Evolutionary conservation across 495 filamentous ascomycete genomes (phyloP), one percentile per base, ranked within the genome.

Genomic region (Astrothelium subdiscretum): DNA sequence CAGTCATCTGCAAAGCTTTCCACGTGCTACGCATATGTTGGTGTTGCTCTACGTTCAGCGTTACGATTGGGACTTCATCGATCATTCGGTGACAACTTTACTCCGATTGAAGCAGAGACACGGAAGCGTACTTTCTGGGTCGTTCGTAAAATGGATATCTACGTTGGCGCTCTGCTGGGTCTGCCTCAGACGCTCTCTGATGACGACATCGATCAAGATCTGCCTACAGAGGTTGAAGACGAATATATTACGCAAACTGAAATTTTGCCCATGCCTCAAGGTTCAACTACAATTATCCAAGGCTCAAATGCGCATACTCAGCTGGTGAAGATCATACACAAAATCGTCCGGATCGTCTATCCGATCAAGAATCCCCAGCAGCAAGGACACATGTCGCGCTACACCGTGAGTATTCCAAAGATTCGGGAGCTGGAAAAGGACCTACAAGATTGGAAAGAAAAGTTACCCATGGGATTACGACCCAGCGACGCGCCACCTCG

Each of bases 1-100:
- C 92, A 97, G 63, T 89, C 87, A 0, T 91, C 94, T 18, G 89
- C 91, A 6, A 91, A 94, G 68, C 77, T 97, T 59, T 92, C 89
- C 67, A 94, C 88, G 24, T 97, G 92, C 72, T 97, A 96, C 72
- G 88, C 91, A 0, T 95, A 94, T 73, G 81, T 97, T 58, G 92
- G 91, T 24, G 90, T 97, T 63, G 92, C 90, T 15, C 78, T 96
- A 27, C 85, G 91, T 42, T 92, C 91, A 8, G 85, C 91, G 20
- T 72, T 96, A 8, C 85, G 91, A 13, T 85, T 97, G 78, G 92
- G 92, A 13, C 78, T 97, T 18, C 92, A 97, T 72, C 89, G 92
- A 43, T 83, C 87, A 32, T 79, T 95, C 5, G 79, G 83, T 32
- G 78, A 83, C 32, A 85, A 87, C 61, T 89, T 96, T 66, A 86